Evolutionary conservation across 108 stramenopile genomes (phyloP), one percentile per base, ranked within the genome.

Genomic region (Pelagomonas calceolata): DNA sequence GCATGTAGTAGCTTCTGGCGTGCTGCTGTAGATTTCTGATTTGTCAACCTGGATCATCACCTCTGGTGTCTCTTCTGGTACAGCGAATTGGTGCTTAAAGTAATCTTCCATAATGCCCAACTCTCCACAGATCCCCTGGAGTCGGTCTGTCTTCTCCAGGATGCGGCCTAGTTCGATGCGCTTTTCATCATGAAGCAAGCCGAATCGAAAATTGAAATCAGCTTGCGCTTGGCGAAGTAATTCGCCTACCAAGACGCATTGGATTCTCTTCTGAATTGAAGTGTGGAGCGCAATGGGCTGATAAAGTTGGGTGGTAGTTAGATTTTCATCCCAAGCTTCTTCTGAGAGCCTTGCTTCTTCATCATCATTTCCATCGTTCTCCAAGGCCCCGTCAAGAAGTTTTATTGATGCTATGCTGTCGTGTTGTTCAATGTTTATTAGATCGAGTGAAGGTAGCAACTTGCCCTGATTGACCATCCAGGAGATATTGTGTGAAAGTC

Each of bases 271-370:
- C 79, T 88, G 87, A 0, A 64, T 17, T 5, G 69, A 68, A 17
- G 85, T 80, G 26, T 80, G 69, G 5, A 84, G 67, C 21, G 84
- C 80, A 32, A 76, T 67, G 18, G 87, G 85, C 21, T 81, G 84
- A 69, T 87, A 87, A 17, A 87, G 72, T 29, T 86, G 78, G 4
- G 65, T 51, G 14, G 26, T 16, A 21, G 73, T 14, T 17, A 33
- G 18, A 64, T 37, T 64, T 9, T 10, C 30, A 33, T 30, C 21
- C 32, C 18, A 63, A 5, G 37, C 4, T 3, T 72, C 71, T 30
- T 66, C 34, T 32, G 36, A 7, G 36, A 36, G 14, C 36, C 4
- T 5, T 0, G 31, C 64, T 36, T 36, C 64, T 33, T 43, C 71
- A 30, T 72, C 71, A 1, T 71, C 70, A 3, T 64, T 35, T 32